These are phyloP conservation scores for Pholiota molesta DNA, from an alignment of 768 basidiomycete species.

Conservation along the genomic window DNA sequence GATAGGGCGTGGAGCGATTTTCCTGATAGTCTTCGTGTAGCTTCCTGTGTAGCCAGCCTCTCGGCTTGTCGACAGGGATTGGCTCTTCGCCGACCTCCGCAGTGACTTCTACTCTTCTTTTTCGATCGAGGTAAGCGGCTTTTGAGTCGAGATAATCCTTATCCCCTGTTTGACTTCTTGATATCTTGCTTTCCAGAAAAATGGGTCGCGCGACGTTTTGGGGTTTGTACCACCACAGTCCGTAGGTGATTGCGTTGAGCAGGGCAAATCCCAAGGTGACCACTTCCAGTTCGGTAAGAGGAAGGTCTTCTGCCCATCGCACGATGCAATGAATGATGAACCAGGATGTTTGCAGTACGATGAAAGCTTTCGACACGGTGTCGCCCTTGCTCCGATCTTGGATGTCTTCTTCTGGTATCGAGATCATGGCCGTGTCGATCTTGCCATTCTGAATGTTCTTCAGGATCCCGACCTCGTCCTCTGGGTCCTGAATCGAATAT, in stretches of 20 bases:
- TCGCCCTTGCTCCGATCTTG: constrained; percentile 33
- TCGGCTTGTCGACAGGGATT: not conserved
- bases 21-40: not conserved
- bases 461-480: constrained; percentile 1
- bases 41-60: not conserved
- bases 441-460: constrained; percentile 5
- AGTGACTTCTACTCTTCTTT: not conserved
- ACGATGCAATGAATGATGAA: constrained; percentile 32
- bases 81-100: not conserved
- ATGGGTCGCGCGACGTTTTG: constrained; percentile 24
- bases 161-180: too few species aligned
- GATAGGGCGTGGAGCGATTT: not conserved
- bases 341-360: constrained; percentile 35
- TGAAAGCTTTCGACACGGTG: constrained; percentile 31
- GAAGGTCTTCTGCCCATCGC: constrained; percentile 24
- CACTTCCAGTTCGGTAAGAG: constrained; percentile 36
- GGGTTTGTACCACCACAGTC: constrained; percentile 42
- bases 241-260: constrained; percentile 31
- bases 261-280: constrained; percentile 36
- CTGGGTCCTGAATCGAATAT: not conserved
- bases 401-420: constrained; percentile 19
- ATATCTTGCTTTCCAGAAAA: not conserved
- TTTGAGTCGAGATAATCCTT: not conserved
- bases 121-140: not conserved
- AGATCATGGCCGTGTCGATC: constrained; percentile 9